phyloP scores from a whole-genome alignment of 2,329 filamentous ascomycete species.

The Ophiostoma montium region DNA sequence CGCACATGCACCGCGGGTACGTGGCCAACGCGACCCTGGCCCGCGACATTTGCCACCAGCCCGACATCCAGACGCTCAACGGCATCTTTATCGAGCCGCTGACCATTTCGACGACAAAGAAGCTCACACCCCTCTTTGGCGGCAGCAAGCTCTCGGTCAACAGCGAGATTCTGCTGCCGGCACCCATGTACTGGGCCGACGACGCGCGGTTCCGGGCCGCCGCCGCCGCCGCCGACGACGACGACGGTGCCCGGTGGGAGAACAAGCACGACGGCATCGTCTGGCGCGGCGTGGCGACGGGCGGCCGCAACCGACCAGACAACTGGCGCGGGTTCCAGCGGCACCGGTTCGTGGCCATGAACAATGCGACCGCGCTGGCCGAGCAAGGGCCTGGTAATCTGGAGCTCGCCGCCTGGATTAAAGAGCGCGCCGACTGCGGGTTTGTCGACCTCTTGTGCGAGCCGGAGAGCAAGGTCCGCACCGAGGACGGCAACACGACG shows the following conservation, averaged over 20 bases:
- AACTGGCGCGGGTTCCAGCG: constrained; percentile 64
- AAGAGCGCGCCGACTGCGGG: constrained; percentile 33
- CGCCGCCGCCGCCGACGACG: constrained; percentile 23
- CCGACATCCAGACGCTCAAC: constrained; percentile 46
- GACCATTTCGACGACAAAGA: constrained; percentile 39
- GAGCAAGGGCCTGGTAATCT: constrained; percentile 24
- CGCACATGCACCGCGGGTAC: constrained; percentile 41
- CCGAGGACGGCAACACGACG: constrained; percentile 14
- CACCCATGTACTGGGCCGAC: constrained; percentile 53
- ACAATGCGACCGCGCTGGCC: constrained; percentile 37
- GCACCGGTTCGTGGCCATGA: constrained; percentile 61
- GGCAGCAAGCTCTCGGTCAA: constrained; percentile 56
- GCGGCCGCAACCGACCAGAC: constrained; percentile 40
- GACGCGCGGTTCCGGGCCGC: constrained; percentile 48
- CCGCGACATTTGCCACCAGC: constrained; percentile 50
- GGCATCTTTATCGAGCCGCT: constrained; percentile 51
- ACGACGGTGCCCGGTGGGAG: constrained; percentile 35
- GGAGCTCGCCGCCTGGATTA: constrained; percentile 33
- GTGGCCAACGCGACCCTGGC: constrained; percentile 48
- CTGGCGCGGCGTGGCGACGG: constrained; percentile 56
- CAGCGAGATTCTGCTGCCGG: constrained; percentile 56
- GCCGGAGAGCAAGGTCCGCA: constrained; percentile 14
- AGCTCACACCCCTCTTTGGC: constrained; percentile 51
- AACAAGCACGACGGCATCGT: constrained; percentile 41
- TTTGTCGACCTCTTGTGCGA: constrained; percentile 42